Percentiles rank a stretch among this genome's conserved stretches.
phyloP scores from a whole-genome alignment of 2,329 filamentous ascomycete species.

The Gnomoniopsis sp. region DNA sequence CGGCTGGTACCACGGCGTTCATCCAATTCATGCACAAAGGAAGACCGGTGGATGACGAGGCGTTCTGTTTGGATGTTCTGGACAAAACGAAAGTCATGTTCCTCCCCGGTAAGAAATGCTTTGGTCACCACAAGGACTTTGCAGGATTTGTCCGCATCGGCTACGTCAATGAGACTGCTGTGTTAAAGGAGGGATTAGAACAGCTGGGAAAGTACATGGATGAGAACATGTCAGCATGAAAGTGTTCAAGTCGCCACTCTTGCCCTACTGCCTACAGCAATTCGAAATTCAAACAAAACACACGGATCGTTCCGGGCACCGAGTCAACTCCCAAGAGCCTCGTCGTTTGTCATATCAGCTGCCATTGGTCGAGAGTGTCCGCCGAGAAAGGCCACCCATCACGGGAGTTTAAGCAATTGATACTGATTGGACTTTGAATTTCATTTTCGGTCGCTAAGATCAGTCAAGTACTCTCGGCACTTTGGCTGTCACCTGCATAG shows the following conservation, averaged over 20 bases:
- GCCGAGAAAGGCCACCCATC: too few relatives aligned
- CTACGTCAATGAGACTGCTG: slow-evolving; percentile 67
- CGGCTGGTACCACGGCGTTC: slow-evolving; percentile 77
- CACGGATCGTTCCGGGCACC: too few relatives aligned
- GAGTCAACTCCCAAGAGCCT: background rate
- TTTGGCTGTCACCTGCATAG: background rate
- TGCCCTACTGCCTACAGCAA: too few relatives aligned
- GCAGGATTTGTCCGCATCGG: slow-evolving; percentile 74
- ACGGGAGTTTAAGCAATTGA: too few relatives aligned
- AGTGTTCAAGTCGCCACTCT: background rate
- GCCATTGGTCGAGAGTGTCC: background rate
- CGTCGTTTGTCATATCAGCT: background rate
- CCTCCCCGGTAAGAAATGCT: slow-evolving; percentile 69
- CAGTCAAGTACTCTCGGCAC: background rate
- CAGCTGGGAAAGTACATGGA: slow-evolving; percentile 39
- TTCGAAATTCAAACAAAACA: too few relatives aligned
- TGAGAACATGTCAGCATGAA: slow-evolving; percentile 24
- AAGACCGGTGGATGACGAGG: slow-evolving; percentile 65
- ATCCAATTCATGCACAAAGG: slow-evolving; percentile 61
- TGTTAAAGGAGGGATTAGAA: slow-evolving; percentile 64
- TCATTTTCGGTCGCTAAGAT: background rate
- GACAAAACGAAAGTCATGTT: slow-evolving; percentile 70
- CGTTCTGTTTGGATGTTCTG: slow-evolving; percentile 66
- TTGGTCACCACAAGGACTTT: slow-evolving; percentile 65
- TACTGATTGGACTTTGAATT: background rate